A percentile compares a stretch with the other conserved stretches of the same genome.
phyloP scores from a whole-genome alignment of 805 yeast genomes.

The Metschnikowia baotianmanensis region DNA sequence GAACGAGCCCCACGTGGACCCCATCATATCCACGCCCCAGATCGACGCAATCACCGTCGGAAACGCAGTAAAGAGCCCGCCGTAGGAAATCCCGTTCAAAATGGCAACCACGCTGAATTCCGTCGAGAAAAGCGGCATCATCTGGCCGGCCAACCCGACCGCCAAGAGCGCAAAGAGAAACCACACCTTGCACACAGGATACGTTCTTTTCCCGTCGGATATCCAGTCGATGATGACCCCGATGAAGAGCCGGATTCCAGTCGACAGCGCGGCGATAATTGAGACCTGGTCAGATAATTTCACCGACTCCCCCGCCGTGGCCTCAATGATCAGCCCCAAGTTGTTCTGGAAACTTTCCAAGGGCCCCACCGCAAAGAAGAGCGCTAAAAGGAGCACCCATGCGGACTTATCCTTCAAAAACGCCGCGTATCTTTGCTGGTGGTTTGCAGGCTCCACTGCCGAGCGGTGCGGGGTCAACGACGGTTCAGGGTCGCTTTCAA shows the following conservation, averaged over 20 bases:
- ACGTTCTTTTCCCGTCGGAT: slow-evolving; percentile 26
- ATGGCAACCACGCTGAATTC: slow-evolving; percentile 35
- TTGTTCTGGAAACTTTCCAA: slow-evolving; percentile 82
- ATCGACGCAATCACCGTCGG: slow-evolving; percentile 81
- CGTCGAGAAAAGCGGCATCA: slow-evolving; percentile 10
- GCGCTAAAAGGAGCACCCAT: slow-evolving; percentile 59
- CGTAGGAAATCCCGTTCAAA: slow-evolving; percentile 69
- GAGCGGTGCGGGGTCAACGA: slow-evolving; percentile 32
- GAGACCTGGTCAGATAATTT: slow-evolving; percentile 51
- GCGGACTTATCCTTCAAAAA: slow-evolving; percentile 56
- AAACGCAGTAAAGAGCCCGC: slow-evolving; percentile 79
- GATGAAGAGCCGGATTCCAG: slow-evolving; percentile 60
- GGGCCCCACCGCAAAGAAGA: slow-evolving; percentile 75
- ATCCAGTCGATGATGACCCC: slow-evolving; percentile 71
- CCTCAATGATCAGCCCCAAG: slow-evolving; percentile 67
- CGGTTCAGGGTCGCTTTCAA: slow-evolving; percentile 13
- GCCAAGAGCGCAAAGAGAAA: slow-evolving; percentile 25
- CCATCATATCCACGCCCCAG: slow-evolving; percentile 88
- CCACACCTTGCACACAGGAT: slow-evolving; percentile 35
- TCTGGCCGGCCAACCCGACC: slow-evolving; percentile 35
- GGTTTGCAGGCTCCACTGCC: slow-evolving; percentile 37
- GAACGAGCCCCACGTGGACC: slow-evolving; percentile 90
- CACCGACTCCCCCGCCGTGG: slow-evolving; percentile 26
- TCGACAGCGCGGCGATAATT: slow-evolving; percentile 63
- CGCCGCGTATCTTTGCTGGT: slow-evolving; percentile 30